A percentile compares a stretch with the other conserved stretches of the same genome.
Conservation (phyloP, 2,329 filamentous ascomycete species). For the Peltaster fructicola region DNA sequence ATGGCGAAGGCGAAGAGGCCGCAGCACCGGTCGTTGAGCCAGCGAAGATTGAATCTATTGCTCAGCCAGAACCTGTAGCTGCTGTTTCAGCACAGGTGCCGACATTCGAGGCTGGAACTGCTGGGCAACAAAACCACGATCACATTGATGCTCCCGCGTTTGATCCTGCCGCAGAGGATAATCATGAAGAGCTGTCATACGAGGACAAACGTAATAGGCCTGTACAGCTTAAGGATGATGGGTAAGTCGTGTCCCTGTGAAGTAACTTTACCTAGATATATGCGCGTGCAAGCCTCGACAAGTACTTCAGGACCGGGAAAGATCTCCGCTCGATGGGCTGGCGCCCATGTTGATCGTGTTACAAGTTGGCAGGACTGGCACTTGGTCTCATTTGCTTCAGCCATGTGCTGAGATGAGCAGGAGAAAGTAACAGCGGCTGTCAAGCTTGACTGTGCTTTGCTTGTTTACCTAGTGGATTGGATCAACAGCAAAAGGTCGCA, state of each 20-base stretch:
- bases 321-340: no score
- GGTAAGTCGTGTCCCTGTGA: conserved; percentile 44
- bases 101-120: conserved; percentile 1
- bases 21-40: conserved; percentile 4
- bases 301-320: neutral
- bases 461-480: neutral
- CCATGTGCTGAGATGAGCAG: neutral
- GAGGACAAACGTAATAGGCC: neutral
- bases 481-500: neutral
- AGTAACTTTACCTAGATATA: neutral
- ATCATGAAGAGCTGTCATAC: conserved; percentile 1
- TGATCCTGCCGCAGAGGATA: conserved; percentile 16
- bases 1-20: conserved; percentile 44
- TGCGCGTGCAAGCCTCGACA: neutral
- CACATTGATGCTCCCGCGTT: conserved; percentile 34
- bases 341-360: no score
- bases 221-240: conserved; percentile 60
- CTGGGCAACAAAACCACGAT: conserved; percentile 8
- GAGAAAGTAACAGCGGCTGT: neutral
- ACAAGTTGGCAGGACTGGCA: no score
- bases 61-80: conserved; percentile 7
- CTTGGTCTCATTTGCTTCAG: no score
- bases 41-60: conserved; percentile 3
- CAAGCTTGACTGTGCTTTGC: neutral
- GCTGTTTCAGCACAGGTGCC: conserved; percentile 6